A percentile compares a stretch with the other conserved stretches of the same genome.
phyloP scores from a whole-genome alignment of 2,329 filamentous ascomycete species.

The Ceratocystis papillata region DNA sequence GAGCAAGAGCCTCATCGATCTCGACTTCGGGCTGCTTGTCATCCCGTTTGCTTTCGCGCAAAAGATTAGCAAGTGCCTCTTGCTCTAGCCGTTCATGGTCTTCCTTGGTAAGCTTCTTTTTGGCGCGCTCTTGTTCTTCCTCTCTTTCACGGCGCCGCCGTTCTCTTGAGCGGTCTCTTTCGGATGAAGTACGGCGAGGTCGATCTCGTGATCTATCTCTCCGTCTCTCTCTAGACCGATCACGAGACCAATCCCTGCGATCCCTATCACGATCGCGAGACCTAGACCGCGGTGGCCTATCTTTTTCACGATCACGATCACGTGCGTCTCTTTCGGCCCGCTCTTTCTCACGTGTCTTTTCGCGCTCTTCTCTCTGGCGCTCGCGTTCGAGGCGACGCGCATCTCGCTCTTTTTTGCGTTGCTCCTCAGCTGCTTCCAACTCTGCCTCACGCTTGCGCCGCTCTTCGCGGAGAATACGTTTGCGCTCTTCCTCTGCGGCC shows the following conservation, averaged over 20 bases:
- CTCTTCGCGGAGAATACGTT: conserved; percentile 47
- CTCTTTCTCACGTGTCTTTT: conserved; percentile 35
- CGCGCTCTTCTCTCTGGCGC: conserved; percentile 46
- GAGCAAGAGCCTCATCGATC: conserved; percentile 45
- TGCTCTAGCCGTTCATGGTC: conserved; percentile 48
- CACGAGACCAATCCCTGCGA: conserved; percentile 12
- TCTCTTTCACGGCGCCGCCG: conserved; percentile 31
- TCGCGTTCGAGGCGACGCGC: conserved; percentile 42
- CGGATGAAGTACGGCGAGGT: conserved; percentile 20
- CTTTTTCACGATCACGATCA: conserved; percentile 29
- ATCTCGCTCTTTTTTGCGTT: conserved; percentile 42
- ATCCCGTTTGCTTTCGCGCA: conserved; percentile 47
- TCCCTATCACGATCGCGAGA: conserved; percentile 16
- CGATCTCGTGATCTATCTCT: conserved; percentile 24
- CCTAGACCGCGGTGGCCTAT: conserved; percentile 14
- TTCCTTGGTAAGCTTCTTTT: conserved; percentile 47
- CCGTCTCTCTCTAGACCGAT: conserved; percentile 24
- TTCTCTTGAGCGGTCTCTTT: conserved; percentile 27
- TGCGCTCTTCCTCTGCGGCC: conserved; percentile 52
- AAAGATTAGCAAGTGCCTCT: conserved; percentile 47
- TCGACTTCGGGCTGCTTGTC: conserved; percentile 45
- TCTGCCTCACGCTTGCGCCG: conserved; percentile 42
- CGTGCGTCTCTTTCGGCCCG: conserved; percentile 32
- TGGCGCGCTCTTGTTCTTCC: conserved; percentile 36
- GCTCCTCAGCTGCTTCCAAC: conserved; percentile 40